phyloP scores from a whole-genome alignment of 768 basidiomycete genomes.

The Mycena albidolilacea region DNA sequence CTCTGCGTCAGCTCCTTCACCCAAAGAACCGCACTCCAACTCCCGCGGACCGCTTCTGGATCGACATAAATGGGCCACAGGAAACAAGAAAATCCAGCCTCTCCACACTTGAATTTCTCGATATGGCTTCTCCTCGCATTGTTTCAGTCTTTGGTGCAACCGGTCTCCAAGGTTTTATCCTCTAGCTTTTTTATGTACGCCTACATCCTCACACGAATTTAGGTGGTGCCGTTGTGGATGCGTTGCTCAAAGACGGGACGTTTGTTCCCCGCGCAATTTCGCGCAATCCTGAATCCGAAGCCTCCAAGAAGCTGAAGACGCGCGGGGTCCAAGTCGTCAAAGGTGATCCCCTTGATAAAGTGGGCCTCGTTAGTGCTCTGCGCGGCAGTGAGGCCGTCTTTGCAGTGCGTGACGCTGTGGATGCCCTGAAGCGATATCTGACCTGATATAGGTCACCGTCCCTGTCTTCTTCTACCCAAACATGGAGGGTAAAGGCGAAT shows the following conservation, averaged over 20 bases:
- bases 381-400: slow-evolving; percentile 25
- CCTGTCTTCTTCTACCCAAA: background rate
- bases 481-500: slow-evolving; percentile 5
- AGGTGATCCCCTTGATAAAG: slow-evolving; percentile 19
- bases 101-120: no score
- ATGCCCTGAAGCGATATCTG: background rate
- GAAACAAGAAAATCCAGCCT: no score
- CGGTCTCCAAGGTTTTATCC: slow-evolving; percentile 9
- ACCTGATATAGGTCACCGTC: slow-evolving; percentile 5
- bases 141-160: slow-evolving; percentile 26
- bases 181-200: no score
- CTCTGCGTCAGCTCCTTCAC: no score
- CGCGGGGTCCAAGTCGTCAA: slow-evolving; percentile 18
- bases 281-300: slow-evolving; percentile 11
- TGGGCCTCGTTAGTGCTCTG: background rate
- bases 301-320: slow-evolving; percentile 4
- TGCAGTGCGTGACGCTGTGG: background rate
- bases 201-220: background rate
- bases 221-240: slow-evolving; percentile 12
- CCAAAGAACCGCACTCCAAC: no score
- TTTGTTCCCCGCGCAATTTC: slow-evolving; percentile 23
- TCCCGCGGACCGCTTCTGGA: no score
- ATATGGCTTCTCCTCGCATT: background rate
- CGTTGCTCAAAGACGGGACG: slow-evolving; percentile 15
- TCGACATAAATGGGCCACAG: no score